phyloP scores from a whole-genome alignment of 2,329 filamentous ascomycete genomes.

The Penicillium brasilianum region DNA sequence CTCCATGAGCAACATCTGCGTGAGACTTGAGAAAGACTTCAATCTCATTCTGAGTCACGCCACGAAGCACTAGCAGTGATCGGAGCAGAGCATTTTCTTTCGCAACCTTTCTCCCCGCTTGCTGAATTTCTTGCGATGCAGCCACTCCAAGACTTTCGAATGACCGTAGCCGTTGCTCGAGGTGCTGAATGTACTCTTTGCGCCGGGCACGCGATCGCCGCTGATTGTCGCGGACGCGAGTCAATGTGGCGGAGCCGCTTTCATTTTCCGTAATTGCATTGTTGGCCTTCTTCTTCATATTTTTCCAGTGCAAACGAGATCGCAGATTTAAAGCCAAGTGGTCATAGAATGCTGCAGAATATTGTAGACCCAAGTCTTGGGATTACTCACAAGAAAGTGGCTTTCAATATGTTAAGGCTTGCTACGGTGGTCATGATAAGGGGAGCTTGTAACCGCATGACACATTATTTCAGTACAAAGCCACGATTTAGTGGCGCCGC shows the following conservation, averaged over 20 bases:
- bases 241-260: not conserved
- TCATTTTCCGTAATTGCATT: not conserved
- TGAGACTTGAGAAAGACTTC: not conserved
- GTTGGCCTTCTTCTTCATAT: not conserved
- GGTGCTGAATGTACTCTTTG: not conserved
- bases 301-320: not conserved
- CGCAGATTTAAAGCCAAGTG: not conserved
- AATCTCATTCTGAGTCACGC: not conserved
- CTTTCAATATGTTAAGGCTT: not conserved
- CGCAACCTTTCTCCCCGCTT: conserved; percentile 68
- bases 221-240: not conserved
- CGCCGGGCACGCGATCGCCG: conserved; percentile 1
- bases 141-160: not conserved
- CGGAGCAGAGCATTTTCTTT: conserved; percentile 72
- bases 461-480: not conserved
- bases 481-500: not conserved
- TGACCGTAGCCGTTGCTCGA: not conserved
- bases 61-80: conserved; percentile 44
- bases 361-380: not conserved
- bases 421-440: not conserved
- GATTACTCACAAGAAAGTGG: not conserved
- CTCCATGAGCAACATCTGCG: not conserved
- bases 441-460: not conserved
- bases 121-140: conserved; percentile 64
- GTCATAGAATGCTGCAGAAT: not conserved